Conservation (phyloP, 805 yeast genomes). For the Kockiozyma suomiensis region DNA sequence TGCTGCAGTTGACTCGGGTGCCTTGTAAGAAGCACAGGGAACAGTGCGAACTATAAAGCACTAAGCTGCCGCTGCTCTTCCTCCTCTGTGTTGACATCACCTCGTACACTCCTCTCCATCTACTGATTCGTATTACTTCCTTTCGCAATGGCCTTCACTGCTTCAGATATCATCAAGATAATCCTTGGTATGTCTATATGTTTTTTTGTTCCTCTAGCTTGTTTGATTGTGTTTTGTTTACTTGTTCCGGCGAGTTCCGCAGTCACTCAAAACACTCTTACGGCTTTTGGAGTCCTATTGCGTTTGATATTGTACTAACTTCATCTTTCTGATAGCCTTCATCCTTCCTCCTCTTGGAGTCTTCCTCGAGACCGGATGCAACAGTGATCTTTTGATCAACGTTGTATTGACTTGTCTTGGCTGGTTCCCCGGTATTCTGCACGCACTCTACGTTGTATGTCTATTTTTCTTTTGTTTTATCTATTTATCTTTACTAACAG, state of each 20-base stretch:
- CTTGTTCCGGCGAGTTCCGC: neutral
- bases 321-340: slow-evolving; percentile 19
- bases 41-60: neutral
- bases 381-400: slow-evolving; percentile 54
- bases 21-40: neutral
- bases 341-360: slow-evolving; percentile 62
- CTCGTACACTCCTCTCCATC: neutral
- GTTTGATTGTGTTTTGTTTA: neutral
- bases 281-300: too few relatives aligned
- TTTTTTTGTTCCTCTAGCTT: neutral
- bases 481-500: neutral
- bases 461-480: too few relatives aligned
- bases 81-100: neutral
- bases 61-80: neutral
- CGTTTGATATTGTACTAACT: neutral
- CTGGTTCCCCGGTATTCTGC: slow-evolving; percentile 63
- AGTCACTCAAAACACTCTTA: too few relatives aligned
- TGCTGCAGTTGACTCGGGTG: too few relatives aligned
- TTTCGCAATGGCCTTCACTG: slow-evolving; percentile 51
- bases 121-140: neutral
- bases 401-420: slow-evolving; percentile 69
- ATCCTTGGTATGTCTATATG: slow-evolving; percentile 44
- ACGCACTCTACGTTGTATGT: slow-evolving; percentile 43
- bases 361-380: slow-evolving; percentile 61
- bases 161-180: slow-evolving; percentile 57